Percentiles rank a stretch among this genome's conserved stretches.
Conservation (phyloP, 805 yeast genomes). For the Lipomyces sp. region DNA sequence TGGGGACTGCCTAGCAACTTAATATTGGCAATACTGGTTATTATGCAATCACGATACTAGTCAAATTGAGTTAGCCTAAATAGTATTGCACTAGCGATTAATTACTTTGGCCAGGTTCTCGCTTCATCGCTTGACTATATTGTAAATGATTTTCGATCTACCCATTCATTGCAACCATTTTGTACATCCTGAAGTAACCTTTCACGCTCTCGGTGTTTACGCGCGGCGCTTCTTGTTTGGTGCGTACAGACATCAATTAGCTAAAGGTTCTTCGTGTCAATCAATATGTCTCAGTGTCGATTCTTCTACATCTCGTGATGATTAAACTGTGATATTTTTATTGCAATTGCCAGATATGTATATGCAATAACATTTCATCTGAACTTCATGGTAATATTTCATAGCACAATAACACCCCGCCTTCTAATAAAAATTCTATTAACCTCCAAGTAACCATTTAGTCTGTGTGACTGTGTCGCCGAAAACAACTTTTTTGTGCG, state of each 20-base stretch:
- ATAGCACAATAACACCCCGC: not conserved
- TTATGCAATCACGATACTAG: not conserved
- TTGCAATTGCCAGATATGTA: too few species aligned
- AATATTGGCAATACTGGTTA: not conserved
- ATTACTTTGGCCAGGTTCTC: constrained; percentile 6
- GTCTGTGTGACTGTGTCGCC: not conserved
- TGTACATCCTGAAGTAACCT: not conserved
- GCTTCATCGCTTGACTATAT: not conserved
- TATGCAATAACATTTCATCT: not conserved
- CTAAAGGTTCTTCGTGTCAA: too few species aligned
- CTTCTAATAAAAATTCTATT: not conserved
- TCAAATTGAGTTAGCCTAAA: not conserved
- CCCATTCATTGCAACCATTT: not conserved
- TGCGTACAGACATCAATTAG: not conserved
- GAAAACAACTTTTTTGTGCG: not conserved
- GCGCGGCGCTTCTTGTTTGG: not conserved
- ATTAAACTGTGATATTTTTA: too few species aligned
- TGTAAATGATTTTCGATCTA: not conserved
- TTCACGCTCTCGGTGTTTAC: not conserved
- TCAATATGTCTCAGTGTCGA: too few species aligned
- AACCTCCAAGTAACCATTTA: not conserved
- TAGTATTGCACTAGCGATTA: not conserved
- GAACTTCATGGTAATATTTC: not conserved
- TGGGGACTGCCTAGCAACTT: not conserved
- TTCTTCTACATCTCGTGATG: too few species aligned